Conservation (phyloP, 768 basidiomycete genomes). For the Porpolomopsis calyptriformis region DNA sequence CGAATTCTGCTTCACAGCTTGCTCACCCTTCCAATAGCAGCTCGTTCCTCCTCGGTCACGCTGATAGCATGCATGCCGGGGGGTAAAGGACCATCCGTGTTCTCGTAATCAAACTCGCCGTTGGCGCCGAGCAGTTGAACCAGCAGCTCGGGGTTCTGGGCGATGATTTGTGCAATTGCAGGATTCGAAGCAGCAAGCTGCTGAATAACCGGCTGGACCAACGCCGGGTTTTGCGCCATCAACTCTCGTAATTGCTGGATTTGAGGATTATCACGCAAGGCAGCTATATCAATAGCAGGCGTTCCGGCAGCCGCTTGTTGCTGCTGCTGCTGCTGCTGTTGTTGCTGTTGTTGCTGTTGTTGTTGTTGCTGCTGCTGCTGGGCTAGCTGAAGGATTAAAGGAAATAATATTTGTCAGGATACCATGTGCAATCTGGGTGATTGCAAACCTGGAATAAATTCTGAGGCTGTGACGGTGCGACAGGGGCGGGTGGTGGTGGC, state of each 20-base stretch:
- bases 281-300: slow-evolving; percentile 35
- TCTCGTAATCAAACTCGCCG: slow-evolving; percentile 27
- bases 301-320: slow-evolving; percentile 24
- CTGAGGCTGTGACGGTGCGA: slow-evolving; percentile 39
- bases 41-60: slow-evolving; percentile 79
- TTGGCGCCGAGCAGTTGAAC: slow-evolving; percentile 49
- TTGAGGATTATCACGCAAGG: slow-evolving; percentile 52
- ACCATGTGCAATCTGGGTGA: too few relatives aligned
- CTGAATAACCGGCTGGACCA: slow-evolving; percentile 74
- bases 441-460: slow-evolving; percentile 76
- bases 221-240: slow-evolving; percentile 63
- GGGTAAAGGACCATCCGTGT: slow-evolving; percentile 31
- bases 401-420: background rate
- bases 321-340: slow-evolving; percentile 20
- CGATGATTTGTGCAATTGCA: slow-evolving; percentile 54
- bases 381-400: slow-evolving; percentile 40
- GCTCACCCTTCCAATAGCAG: slow-evolving; percentile 81
- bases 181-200: slow-evolving; percentile 73
- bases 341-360: too few relatives aligned
- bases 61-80: slow-evolving; percentile 56
- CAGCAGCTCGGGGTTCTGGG: slow-evolving; percentile 62
- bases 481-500: slow-evolving; percentile 17
- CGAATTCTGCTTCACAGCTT: background rate
- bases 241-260: slow-evolving; percentile 65
- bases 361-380: slow-evolving; percentile 62